These are phyloP conservation scores for Lonicera japonica DNA, from an alignment of 129 eudicot species.

Conservation along the genomic window DNA sequence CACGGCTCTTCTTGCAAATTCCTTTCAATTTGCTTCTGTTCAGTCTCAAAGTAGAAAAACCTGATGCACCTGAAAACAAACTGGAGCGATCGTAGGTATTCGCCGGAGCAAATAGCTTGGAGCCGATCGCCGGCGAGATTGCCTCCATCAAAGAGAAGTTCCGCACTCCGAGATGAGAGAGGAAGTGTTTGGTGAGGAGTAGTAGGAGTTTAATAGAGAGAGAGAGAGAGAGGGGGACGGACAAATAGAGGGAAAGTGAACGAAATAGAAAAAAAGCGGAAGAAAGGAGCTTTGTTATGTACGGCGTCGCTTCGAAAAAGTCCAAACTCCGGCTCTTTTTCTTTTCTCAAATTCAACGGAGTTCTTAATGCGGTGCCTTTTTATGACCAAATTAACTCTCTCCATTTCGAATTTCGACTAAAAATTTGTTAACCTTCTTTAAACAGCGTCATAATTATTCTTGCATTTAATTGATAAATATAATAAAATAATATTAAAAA, in stretches of 20 bases:
- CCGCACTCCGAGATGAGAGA: neutral
- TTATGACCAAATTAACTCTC: neutral
- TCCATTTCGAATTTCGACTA: no score
- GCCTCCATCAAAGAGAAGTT: slow-evolving; percentile 41
- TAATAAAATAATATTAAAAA: no score
- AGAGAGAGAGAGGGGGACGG: neutral
- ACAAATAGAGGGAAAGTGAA: neutral
- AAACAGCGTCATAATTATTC: no score
- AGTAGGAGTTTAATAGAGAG: neutral
- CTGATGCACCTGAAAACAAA: slow-evolving; percentile 13
- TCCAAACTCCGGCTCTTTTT: neutral
- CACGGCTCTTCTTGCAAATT: slow-evolving; percentile 12
- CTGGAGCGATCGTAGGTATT: slow-evolving; percentile 1
- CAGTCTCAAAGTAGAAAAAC: slow-evolving; percentile 12
- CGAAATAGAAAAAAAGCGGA: no score
- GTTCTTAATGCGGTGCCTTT: slow-evolving; percentile 14
- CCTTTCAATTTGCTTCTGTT: slow-evolving; percentile 3
- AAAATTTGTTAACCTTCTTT: no score
- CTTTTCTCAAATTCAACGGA: slow-evolving; percentile 20
- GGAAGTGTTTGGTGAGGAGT: neutral
- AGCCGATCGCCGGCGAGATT: slow-evolving; percentile 63
- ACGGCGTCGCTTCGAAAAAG: slow-evolving; percentile 7
- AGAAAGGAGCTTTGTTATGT: neutral
- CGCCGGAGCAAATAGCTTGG: slow-evolving; percentile 32
- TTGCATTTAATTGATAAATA: no score